Base-by-base conservation (phyloP, 2,329 filamentous ascomycete genomes). In the Arthroderma uncinatum region DNA sequence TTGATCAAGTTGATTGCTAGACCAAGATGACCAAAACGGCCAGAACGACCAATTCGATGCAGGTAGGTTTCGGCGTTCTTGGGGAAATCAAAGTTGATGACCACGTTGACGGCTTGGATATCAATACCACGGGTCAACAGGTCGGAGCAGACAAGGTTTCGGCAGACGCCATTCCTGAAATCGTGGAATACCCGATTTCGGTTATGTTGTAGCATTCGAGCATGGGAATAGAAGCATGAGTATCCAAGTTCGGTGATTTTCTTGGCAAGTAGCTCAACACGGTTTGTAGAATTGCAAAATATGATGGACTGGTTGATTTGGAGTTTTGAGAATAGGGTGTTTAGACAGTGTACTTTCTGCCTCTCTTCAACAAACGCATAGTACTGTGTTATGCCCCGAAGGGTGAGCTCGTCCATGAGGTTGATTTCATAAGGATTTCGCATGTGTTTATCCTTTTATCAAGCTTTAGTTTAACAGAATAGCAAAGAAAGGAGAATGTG, bases 281-380 rank as follows among this genome's bases (percentile, higher is more conserved):
- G 89, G 73, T 97, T 97, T 56, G 93, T 98, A 40, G 93, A 98
- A 75, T 98, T 98, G 77, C 93, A 98, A 78, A 98, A 98, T 71
- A 98, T 98, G 77, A 98, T 98, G 61, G 94, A 98, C 78, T 98
- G 93, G 76, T 98, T 98, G 77, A 98, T 98, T 74, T 98, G 92
- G 14, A 98, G 83, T 75, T 96, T 95, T 65, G 91, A 96, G 79
- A 98, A 98, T 62, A 98, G 85, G 0, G 93, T 98, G 78, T 98
- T 98, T 63, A 98, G 77, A 72, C 93, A 98, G 76, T 98, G 94
- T 19, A 98, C 93, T 76, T 98, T 98, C 71, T 96, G 89, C 77
- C 96, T 96, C 76, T 98, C 93, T 74, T 98, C 93, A 55, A 98
- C 94, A 65, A 97, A 98, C 42, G 93, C 93, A 69, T 98, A 98